Evolutionary conservation across 331 rosid genomes (phyloP), one percentile per base, ranked within the genome.

Genomic region (Rosa hybrid): DNA sequence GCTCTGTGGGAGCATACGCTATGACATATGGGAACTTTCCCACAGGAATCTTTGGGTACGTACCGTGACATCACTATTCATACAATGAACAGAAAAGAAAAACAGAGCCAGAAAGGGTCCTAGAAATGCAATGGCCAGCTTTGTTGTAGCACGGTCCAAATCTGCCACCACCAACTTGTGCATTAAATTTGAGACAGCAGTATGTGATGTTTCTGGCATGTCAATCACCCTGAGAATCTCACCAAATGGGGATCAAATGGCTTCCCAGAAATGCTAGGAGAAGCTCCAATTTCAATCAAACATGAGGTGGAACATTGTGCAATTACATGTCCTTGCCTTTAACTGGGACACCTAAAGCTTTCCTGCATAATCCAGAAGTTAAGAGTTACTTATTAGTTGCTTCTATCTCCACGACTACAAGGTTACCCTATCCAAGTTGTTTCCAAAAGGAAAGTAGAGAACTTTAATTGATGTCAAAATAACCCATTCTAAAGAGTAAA

Each of bases 61-160:
- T 95, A 93, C 99, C 99, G 93, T n/a, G 99, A 93, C 98, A 95
- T 93, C 39, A 95, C 88, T 78, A 95, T 95, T 85, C 97, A 91
- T 71, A 79, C 42, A 53, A 95, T 86, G 72, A 95, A 95, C 49
- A 93, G 89, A 80, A 93, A 93, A 25, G 92, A 89, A 80, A 34
- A 91, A 90, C 0, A 46, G 91, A 1, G 99, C 87, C 56, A 93
- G 91, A 75, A 90, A 91, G 6, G 98, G 98, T 16, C 98, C 98
- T 10, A 96, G 82, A 80, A 93, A 82, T 38, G 87, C 88, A 74
- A 91, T 91, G 6, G 91, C 90, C 2, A 91, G 78, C 85, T 91
- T 96, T 57, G 94, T 98, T 18, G 92, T 89, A 7, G 88, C 85
- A 77, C 97, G 94, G 77, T 91, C 98, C 77, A 96, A 96, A 82